Base-by-base conservation (phyloP, 75 land plant species). In the Cupressus sempervirens region DNA sequence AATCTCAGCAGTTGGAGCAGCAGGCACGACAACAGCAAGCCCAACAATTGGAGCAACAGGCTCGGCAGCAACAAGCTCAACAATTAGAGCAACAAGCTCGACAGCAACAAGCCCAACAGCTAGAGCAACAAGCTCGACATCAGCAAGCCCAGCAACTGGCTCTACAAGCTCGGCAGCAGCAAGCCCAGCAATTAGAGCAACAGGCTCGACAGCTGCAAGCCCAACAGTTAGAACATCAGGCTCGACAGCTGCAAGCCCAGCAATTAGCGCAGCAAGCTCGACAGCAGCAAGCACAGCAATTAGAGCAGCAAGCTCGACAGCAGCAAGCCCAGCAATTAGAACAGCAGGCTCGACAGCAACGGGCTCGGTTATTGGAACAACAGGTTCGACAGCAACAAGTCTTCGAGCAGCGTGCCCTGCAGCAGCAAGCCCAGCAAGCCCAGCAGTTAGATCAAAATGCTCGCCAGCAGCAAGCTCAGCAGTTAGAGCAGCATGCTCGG, bases 161-260 rank as follows among this genome's bases (percentile, higher is more conserved):
- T 7, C 41, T 18, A 34, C 43, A 79, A 16, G 81, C 81, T 79
- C 26, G n/a, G 1, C 83, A 82, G 40, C 83, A 53, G 40, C 83
- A 52, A 52, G 83, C 62, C 48, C 62, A 50, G n/a, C 83, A 52
- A 29, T 32, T 82, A 35, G 83, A 82, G 40, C 83, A 82, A 23
- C 83, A 82, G 48, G 62, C 83, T 18, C 46, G 83, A 52, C 83
- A 82, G 48, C 48, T n/a, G 3, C 83, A 82, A 52, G 65, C 62
- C 41, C 62, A 52, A 62, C 83, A 50, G 32, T 30, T 54, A 34
- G 65, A 16, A 16, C 83, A 82, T 35, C 83, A 82, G 35, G 65
- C 41, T 14, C 11, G 35, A 9, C 83, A 82, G 83, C 56, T 4
- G 36, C 83, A 82, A 54, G 62, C 65, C 26, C 56, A 54, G 62